Evolutionary conservation across 2,329 filamentous ascomycete species (phyloP).

Genomic region (Stagonosporopsis chrysanthemi): DNA sequence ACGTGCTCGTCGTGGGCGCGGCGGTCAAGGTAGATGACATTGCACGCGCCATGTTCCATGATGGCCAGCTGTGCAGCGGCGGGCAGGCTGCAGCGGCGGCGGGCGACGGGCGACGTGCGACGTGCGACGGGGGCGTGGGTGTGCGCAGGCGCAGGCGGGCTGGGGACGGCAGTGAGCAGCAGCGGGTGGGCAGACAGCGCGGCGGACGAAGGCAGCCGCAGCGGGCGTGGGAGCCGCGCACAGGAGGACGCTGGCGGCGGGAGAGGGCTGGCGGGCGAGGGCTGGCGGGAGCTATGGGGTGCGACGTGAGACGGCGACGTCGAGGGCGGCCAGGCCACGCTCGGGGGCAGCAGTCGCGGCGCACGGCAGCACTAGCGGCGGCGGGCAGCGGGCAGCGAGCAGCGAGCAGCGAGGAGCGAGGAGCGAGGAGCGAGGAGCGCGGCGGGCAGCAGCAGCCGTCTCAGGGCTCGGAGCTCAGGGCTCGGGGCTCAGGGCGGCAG

Average conservation of each 20-base stretch:
- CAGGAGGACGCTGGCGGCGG: conserved; percentile 11
- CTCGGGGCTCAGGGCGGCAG: too few relatives aligned
- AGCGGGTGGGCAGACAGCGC: conserved; percentile 19
- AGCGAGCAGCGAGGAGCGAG: background rate
- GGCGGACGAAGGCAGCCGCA: too few relatives aligned
- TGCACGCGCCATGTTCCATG: conserved; percentile 56
- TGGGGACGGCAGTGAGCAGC: background rate
- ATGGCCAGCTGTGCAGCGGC: conserved; percentile 42
- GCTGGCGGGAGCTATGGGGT: conserved; percentile 33
- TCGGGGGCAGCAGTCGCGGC: conserved; percentile 17
- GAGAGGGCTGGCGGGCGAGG: conserved; percentile 19
- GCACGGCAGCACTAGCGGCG: conserved; percentile 15
- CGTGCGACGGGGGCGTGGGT: conserved; percentile 27
- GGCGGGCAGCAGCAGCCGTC: too few relatives aligned
- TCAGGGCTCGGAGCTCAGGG: too few relatives aligned
- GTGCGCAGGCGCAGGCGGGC: conserved; percentile 4
- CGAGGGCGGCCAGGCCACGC: conserved; percentile 18
- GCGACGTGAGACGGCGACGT: conserved; percentile 46
- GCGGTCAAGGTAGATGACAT: conserved; percentile 55
- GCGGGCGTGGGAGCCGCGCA: conserved; percentile 29
- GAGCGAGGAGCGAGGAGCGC: too few relatives aligned
- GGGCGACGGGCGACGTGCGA: too few relatives aligned
- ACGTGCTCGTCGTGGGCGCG: conserved; percentile 52
- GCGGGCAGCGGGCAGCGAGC: background rate
- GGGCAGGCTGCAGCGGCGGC: conserved; percentile 46